These are phyloP conservation scores for Friedmanniomyces endolithicus DNA, from an alignment of 495 filamentous ascomycete species.

Conservation along the genomic window DNA sequence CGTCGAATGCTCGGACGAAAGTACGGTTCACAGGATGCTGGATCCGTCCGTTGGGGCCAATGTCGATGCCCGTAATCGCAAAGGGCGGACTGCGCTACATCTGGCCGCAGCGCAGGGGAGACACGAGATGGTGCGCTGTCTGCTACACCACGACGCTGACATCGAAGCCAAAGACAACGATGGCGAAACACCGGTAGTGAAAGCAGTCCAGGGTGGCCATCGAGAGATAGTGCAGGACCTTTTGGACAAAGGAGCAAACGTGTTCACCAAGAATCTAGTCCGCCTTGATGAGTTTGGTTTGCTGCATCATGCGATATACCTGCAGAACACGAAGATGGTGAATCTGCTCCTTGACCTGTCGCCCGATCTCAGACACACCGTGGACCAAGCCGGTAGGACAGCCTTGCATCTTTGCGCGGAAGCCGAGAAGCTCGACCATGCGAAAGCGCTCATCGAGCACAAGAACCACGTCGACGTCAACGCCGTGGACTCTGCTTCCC, in stretches of 20 bases:
- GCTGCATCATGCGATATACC: slow-evolving; percentile 2
- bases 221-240: background rate
- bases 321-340: background rate
- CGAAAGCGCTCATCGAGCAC: slow-evolving; percentile 8
- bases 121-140: slow-evolving; percentile 3
- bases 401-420: slow-evolving; percentile 5
- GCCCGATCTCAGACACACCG: background rate
- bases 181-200: slow-evolving; percentile 5
- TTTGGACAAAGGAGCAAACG: background rate
- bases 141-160: slow-evolving; percentile 5
- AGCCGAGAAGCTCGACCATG: background rate
- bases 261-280: background rate
- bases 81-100: slow-evolving; percentile 6
- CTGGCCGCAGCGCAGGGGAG: slow-evolving; percentile 1
- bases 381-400: slow-evolving; percentile 4
- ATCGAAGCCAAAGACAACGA: slow-evolving; percentile 7
- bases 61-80: background rate
- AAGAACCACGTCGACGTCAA: slow-evolving; percentile 2
- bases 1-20: slow-evolving; percentile 1
- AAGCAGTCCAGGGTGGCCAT: slow-evolving; percentile 4
- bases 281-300: slow-evolving; percentile 3
- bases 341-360: slow-evolving; percentile 3
- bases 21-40: slow-evolving; percentile 3
- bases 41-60: slow-evolving; percentile 6
- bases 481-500: background rate